These are phyloP conservation scores for Chlamydomonas sp. DNA, from an alignment of 139 green algal species.

Conservation along the genomic window DNA sequence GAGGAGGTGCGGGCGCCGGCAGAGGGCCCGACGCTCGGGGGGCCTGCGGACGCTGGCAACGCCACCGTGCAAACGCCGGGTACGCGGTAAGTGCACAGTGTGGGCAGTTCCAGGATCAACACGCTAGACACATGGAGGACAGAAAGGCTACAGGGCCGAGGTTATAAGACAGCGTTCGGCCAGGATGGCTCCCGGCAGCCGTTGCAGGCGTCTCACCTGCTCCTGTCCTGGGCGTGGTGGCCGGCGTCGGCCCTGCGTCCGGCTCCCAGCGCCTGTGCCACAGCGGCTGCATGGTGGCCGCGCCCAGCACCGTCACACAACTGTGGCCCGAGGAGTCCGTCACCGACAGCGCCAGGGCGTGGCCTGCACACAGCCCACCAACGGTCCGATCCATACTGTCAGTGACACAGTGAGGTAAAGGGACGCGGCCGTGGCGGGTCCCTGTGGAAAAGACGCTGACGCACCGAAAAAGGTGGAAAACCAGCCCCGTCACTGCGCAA, in stretches of 20 bases:
- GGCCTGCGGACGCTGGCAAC: neutral
- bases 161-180: neutral
- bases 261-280: constrained; percentile 22
- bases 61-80: too few species aligned
- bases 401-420: too few species aligned
- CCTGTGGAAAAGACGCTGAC: neutral
- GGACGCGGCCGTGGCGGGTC: neutral
- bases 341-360: neutral
- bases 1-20: neutral
- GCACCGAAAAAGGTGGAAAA: neutral
- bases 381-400: too few species aligned
- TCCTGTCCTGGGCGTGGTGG: neutral
- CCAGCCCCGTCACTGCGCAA: neutral
- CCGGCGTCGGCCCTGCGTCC: neutral
- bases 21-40: neutral
- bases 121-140: neutral
- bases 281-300: neutral
- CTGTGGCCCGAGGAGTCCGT: neutral
- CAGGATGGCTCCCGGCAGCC: neutral
- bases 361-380: neutral
- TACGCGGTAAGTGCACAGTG: too few species aligned
- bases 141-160: neutral
- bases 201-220: neutral
- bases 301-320: constrained; percentile 4
- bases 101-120: neutral